Percentiles rank a stretch among this genome's conserved stretches.
Evolutionary conservation across 768 basidiomycete species (phyloP).

Genomic region (Mycena latifolia): DNA sequence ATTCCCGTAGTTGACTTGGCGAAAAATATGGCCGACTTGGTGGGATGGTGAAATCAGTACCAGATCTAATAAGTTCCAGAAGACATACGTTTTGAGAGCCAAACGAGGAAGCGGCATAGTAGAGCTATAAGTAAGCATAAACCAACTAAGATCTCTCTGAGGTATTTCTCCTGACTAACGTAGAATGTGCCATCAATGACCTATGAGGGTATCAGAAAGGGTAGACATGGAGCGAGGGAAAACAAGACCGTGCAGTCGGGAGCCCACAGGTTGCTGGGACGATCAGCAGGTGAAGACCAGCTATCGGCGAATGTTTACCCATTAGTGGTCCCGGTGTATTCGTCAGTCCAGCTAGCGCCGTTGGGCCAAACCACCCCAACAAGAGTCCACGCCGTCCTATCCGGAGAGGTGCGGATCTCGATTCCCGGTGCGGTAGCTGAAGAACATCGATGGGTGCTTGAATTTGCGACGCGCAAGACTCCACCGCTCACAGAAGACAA

Average conservation of each 20-base stretch:
- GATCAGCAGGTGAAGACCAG: neutral
- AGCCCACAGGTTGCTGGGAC: slow-evolving; percentile 45
- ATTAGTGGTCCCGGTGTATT: slow-evolving; percentile 46
- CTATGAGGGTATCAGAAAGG: neutral
- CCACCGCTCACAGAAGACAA: slow-evolving; percentile 41
- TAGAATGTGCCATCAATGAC: slow-evolving; percentile 26
- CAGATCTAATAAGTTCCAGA: neutral
- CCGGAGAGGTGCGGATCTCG: slow-evolving; percentile 47
- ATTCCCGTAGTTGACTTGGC: slow-evolving; percentile 46
- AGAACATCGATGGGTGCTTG: neutral
- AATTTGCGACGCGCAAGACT: neutral
- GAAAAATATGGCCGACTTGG: slow-evolving; percentile 49
- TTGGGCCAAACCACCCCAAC: slow-evolving; percentile 47
- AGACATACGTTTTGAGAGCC: slow-evolving; percentile 45
- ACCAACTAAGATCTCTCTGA: neutral
- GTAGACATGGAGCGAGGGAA: neutral
- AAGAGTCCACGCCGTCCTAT: slow-evolving; percentile 44
- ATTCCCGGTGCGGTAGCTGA: slow-evolving; percentile 47
- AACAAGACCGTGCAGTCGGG: slow-evolving; percentile 45
- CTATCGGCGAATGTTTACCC: slow-evolving; percentile 33
- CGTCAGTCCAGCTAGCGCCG: slow-evolving; percentile 49
- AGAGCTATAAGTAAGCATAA: slow-evolving; percentile 39
- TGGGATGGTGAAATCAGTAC: neutral
- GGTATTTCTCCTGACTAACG: neutral
- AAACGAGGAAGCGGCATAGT: slow-evolving; percentile 50